Percentiles rank a stretch among this genome's conserved stretches.
Conservation (phyloP, 768 basidiomycete species). For the Boletus fagicola region DNA sequence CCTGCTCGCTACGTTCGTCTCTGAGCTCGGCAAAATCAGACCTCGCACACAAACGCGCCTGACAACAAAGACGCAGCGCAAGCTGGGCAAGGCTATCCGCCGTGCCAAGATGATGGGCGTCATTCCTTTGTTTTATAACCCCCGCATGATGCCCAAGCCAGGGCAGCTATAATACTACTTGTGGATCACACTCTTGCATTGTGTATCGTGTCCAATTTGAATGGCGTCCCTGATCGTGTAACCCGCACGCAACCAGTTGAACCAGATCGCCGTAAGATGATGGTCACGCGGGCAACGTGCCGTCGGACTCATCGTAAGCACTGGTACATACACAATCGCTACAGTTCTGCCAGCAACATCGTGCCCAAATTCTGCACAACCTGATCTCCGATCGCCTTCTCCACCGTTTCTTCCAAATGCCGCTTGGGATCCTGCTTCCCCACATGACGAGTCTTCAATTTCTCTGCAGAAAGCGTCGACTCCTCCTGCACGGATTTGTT, state of each 20-base stretch:
- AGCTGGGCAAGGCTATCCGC: slow-evolving; percentile 79
- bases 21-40: slow-evolving; percentile 80
- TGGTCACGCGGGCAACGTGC: neutral
- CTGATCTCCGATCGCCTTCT: slow-evolving; percentile 97
- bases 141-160: slow-evolving; percentile 26
- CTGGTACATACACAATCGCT: slow-evolving; percentile 23
- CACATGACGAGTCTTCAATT: slow-evolving; percentile 95
- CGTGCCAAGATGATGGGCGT: slow-evolving; percentile 91
- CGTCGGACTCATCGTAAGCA: neutral
- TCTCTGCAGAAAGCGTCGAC: slow-evolving; percentile 88
- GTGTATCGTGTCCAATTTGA: neutral
- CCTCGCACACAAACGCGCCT: slow-evolving; percentile 66
- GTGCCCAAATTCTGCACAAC: slow-evolving; percentile 94
- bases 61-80: slow-evolving; percentile 76
- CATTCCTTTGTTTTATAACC: slow-evolving; percentile 51
- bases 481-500: slow-evolving; percentile 99
- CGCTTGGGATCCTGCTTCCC: slow-evolving; percentile 98
- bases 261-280: neutral
- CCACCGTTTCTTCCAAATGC: slow-evolving; percentile 95
- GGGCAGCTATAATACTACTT: slow-evolving; percentile 9
- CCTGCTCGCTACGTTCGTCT: slow-evolving; percentile 57
- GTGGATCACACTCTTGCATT: neutral
- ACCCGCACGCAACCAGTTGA: neutral
- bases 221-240: slow-evolving; percentile 11
- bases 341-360: slow-evolving; percentile 91